phyloP scores from a whole-genome alignment of 176 grass and related monocot species.

The Carex pumila region DNA sequence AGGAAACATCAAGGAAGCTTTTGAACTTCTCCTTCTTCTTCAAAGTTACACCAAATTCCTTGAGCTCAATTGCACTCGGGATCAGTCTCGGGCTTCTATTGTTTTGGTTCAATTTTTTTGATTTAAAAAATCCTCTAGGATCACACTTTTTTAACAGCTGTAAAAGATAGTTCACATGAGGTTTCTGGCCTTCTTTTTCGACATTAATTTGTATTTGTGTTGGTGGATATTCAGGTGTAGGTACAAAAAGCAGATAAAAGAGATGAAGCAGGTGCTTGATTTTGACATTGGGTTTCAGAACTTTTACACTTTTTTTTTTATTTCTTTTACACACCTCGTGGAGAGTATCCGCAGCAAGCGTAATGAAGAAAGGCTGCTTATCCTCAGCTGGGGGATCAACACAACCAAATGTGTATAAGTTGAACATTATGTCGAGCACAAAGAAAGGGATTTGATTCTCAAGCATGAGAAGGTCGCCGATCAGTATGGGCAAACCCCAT shows the following conservation, averaged over 20 bases:
- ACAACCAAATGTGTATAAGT: not conserved
- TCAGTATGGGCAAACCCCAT: constrained; percentile 5
- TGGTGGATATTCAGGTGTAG: not conserved
- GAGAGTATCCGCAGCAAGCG: not conserved
- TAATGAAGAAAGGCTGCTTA: not conserved
- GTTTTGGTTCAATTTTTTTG: not conserved
- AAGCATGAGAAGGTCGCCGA: constrained; percentile 11
- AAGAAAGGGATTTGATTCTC: constrained; percentile 10
- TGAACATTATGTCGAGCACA: not conserved
- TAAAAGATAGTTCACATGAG: not conserved
- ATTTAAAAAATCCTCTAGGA: not conserved
- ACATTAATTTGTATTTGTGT: not conserved
- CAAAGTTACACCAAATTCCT: constrained; percentile 8
- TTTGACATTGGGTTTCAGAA: not conserved
- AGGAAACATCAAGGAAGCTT: constrained; percentile 1
- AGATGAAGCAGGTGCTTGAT: constrained; percentile 15
- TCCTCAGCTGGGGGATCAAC: not conserved
- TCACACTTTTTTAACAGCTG: not conserved
- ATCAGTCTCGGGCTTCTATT: not conserved
- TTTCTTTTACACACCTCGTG: not conserved
- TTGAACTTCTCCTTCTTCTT: constrained; percentile 1
- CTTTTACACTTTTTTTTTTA: not conserved
- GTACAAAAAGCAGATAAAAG: constrained; percentile 1
- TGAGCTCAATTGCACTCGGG: not conserved
- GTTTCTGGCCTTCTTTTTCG: not conserved